A percentile compares a stretch with the other conserved stretches of the same genome.
phyloP scores from a whole-genome alignment of 306 rosid genomes.

The Corylus avellana region DNA sequence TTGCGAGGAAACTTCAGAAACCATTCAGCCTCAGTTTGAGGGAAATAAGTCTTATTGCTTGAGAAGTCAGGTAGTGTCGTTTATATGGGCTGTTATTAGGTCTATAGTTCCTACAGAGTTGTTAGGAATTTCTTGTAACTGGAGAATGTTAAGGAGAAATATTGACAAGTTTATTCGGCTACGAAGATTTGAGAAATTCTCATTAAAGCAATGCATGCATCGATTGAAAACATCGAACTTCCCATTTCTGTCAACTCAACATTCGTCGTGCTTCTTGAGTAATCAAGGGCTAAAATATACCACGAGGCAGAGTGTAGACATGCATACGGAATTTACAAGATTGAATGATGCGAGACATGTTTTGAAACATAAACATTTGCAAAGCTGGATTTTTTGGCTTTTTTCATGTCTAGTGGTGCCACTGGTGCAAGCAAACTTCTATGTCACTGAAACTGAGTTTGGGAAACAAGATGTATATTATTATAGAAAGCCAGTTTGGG shows the following conservation, averaged over 20 bases:
- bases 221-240: conserved; percentile 58
- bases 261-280: conserved; percentile 40
- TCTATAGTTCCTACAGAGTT: conserved; percentile 73
- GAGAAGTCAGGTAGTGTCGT: conserved; percentile 83
- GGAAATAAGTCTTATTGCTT: conserved; percentile 54
- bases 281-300: conserved; percentile 25
- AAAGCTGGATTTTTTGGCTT: conserved; percentile 88
- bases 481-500: conserved; percentile 76
- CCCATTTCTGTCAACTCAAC: conserved; percentile 56
- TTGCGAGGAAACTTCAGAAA: conserved; percentile 32
- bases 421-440: conserved; percentile 81
- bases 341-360: conserved; percentile 40
- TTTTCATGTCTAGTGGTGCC: conserved; percentile 73
- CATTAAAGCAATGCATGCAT: conserved; percentile 67
- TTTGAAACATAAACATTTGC: conserved; percentile 58
- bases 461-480: conserved; percentile 72
- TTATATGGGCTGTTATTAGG: conserved; percentile 89
- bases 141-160: conserved; percentile 78
- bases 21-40: conserved; percentile 34
- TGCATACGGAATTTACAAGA: conserved; percentile 26
- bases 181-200: conserved; percentile 73
- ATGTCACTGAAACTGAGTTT: conserved; percentile 74
- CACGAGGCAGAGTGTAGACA: conserved; percentile 30
- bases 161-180: conserved; percentile 69
- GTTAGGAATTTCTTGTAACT: conserved; percentile 68